Evolutionary conservation across 78 protist species (phyloP), one percentile per base, ranked within the genome.

Genomic region (Chrysochromulina tobinii): DNA sequence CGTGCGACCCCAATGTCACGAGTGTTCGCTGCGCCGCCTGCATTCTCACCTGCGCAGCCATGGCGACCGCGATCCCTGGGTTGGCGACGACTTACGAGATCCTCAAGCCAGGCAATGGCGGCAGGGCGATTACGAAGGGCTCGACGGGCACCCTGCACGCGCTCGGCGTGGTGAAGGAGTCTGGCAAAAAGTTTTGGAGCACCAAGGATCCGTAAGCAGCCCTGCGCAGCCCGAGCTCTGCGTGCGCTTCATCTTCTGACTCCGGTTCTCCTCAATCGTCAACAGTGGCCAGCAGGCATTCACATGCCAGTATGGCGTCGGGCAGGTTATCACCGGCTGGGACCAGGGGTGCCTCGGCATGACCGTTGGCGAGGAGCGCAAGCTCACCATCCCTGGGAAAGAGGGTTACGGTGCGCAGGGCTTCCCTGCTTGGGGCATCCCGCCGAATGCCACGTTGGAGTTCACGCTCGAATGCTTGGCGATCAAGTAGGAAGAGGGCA

Each of bases 111-210:
- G 75, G 75, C n/a, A 68, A 38, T 38, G 38, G 75, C 75, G 75
- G 75, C 75, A 17, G 27, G 7, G 75, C 4, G 21, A 17, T 68
- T 7, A 15, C 5, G 23, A 86, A 86, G 75, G 89, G 89, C 55
- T 3, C 61, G 15, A 86, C 69, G 12, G 89, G 59, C 51, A 67
- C 81, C 23, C 81, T 87, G 54, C 90, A 87, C 50, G 90, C 90
- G 38, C 64, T 81, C 25, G 90, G 90, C 23, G 64, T 53, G 17
- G 81, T 87, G 64, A 87, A 87, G 64, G 81, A 87, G 90, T 27
- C 91, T 0, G 91, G 83, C 66, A 53, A 88, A 58, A 88, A 88
- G 68, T 88, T 88, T 68, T 88, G 91, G 91, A 27, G 14, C 61
- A 79, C 86, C 51, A n/a, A 72, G 53, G 81, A 72, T 17, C 81